These are phyloP conservation scores for Coemansia sp. DNA, from an alignment of 192 early-diverging fungal genomes.

Conservation along the genomic window DNA sequence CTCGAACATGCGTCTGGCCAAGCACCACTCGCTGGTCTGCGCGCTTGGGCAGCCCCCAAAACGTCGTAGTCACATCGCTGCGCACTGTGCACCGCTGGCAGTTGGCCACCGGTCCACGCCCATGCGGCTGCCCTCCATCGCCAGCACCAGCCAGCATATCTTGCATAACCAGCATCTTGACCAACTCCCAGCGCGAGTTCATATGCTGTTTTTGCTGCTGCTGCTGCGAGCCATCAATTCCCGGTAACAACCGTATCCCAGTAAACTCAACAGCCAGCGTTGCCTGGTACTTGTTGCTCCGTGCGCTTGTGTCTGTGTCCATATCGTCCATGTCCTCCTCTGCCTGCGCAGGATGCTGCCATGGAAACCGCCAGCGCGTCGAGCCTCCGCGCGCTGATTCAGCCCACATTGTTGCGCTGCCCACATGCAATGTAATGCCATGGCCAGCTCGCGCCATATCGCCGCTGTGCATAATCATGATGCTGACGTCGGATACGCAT, in stretches of 20 bases:
- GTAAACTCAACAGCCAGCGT: slow-evolving; percentile 41
- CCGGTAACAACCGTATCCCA: slow-evolving; percentile 36
- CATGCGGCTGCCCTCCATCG: slow-evolving; percentile 33
- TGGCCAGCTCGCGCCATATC: slow-evolving; percentile 48
- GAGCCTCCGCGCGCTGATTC: slow-evolving; percentile 43
- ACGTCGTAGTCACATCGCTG: slow-evolving; percentile 52
- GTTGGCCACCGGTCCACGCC: slow-evolving; percentile 36
- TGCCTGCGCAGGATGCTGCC: background rate
- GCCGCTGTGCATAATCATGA: slow-evolving; percentile 39
- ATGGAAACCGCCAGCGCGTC: slow-evolving; percentile 15
- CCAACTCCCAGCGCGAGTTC: slow-evolving; percentile 55
- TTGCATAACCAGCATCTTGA: slow-evolving; percentile 53
- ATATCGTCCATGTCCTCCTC: slow-evolving; percentile 4
- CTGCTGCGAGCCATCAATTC: slow-evolving; percentile 34
- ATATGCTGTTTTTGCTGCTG: slow-evolving; percentile 19
- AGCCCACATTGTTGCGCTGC: slow-evolving; percentile 43
- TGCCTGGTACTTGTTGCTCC: slow-evolving; percentile 43
- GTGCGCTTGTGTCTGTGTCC: slow-evolving; percentile 7
- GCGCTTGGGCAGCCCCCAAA: slow-evolving; percentile 53
- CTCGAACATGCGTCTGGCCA: slow-evolving; percentile 43
- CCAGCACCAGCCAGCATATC: slow-evolving; percentile 40
- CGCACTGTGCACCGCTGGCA: slow-evolving; percentile 47
- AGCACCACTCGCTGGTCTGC: slow-evolving; percentile 43
- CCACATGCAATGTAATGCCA: slow-evolving; percentile 45
- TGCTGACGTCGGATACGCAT: slow-evolving; percentile 30